These are phyloP conservation scores for Verbascum thapsus DNA, from an alignment of 257 asterid species.

Conservation along the genomic window DNA sequence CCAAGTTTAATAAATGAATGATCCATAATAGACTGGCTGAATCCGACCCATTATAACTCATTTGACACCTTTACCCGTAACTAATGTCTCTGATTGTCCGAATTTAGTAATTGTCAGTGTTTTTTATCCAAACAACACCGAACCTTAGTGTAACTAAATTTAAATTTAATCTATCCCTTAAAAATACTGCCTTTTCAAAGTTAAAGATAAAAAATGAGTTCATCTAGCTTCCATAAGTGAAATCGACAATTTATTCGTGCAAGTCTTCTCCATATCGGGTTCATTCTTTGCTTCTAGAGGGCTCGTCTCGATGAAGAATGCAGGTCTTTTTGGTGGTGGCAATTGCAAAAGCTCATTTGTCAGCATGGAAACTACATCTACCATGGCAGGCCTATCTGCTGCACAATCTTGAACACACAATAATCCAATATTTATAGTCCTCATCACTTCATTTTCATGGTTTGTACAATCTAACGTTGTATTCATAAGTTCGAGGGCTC, in stretches of 20 bases:
- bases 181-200: no score
- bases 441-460: conserved; percentile 13
- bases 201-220: no score
- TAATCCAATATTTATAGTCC: conserved; percentile 41
- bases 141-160: no score
- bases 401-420: conserved; percentile 48
- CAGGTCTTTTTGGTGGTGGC: conserved; percentile 39
- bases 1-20: no score
- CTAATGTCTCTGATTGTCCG: no score
- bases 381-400: conserved; percentile 42
- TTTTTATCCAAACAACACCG: no score
- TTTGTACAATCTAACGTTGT: conserved; percentile 18
- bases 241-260: conserved; percentile 29
- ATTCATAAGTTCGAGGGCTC: conserved; percentile 37
- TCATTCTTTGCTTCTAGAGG: not conserved
- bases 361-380: conserved; percentile 38
- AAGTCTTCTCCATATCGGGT: not conserved
- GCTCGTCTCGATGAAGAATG: conserved; percentile 33
- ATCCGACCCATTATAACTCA: no score
- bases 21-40: no score
- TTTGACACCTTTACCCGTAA: no score
- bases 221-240: conserved; percentile 36
- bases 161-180: no score
- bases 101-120: no score
- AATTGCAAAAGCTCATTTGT: conserved; percentile 21